Evolutionary conservation across 2,329 filamentous ascomycete genomes (phyloP).

Genomic region (Penicillium sumatraense): DNA sequence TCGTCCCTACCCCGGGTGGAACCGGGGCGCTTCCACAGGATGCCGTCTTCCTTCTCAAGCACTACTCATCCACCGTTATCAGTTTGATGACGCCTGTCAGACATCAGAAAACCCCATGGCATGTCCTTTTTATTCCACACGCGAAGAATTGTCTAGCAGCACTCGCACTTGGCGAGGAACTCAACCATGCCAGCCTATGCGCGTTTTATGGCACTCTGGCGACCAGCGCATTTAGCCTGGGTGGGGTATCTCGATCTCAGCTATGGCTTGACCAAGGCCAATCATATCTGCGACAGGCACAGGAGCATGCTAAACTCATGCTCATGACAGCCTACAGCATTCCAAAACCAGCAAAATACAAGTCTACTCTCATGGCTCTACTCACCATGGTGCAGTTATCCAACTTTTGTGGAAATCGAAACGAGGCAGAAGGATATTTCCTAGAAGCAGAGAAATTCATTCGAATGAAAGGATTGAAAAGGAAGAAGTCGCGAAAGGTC

Average conservation of each 20-base stretch:
- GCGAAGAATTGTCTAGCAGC: constrained; percentile 49
- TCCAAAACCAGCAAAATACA: constrained; percentile 48
- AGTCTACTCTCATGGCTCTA: constrained; percentile 51
- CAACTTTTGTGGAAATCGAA: constrained; percentile 37
- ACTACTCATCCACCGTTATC: constrained; percentile 44
- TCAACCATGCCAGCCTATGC: constrained; percentile 44
- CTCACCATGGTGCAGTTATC: constrained; percentile 47
- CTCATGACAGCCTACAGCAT: constrained; percentile 41
- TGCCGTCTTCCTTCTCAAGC: constrained; percentile 43
- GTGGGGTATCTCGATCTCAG: constrained; percentile 30
- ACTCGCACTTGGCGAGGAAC: constrained; percentile 45
- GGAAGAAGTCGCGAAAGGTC: constrained; percentile 47
- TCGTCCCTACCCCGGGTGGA: constrained; percentile 1
- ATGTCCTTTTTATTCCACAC: constrained; percentile 49
- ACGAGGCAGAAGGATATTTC: constrained; percentile 44
- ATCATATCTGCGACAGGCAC: constrained; percentile 34
- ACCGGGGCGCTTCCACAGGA: constrained; percentile 29
- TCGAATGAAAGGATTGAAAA: constrained; percentile 43
- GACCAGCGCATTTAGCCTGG: constrained; percentile 50
- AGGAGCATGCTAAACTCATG: constrained; percentile 39
- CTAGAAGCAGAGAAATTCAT: constrained; percentile 53
- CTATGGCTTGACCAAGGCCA: constrained; percentile 41
- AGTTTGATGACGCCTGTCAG: constrained; percentile 32
- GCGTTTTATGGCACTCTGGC: constrained; percentile 48
- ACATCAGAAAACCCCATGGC: constrained; percentile 50